Percentiles rank a stretch among this genome's conserved stretches.
Conservation (phyloP, 805 yeast genomes). For the Candida pseudofarinosa region DNA sequence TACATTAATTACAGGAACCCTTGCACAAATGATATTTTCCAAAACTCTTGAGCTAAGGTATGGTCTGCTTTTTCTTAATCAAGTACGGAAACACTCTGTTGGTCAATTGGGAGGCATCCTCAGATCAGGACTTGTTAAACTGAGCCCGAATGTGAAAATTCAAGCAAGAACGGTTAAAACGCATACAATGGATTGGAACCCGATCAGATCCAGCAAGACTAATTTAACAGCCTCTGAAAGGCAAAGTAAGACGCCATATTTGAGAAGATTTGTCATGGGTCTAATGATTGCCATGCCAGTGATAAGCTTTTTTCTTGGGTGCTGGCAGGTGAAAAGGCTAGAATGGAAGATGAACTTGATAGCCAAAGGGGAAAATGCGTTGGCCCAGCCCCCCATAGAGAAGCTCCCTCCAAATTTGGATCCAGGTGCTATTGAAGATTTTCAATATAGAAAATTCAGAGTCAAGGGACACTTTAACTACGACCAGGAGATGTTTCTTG, state of each 20-base stretch:
- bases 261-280: conserved; percentile 40
- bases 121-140: background rate
- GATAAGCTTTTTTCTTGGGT: conserved; percentile 77
- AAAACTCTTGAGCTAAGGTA: background rate
- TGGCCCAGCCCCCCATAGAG: conserved; percentile 68
- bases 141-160: background rate
- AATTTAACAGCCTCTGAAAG: conserved; percentile 36
- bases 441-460: conserved; percentile 79
- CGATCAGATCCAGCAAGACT: conserved; percentile 49
- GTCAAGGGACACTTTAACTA: conserved; percentile 78
- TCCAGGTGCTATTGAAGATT: conserved; percentile 62
- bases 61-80: background rate
- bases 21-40: background rate
- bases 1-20: too few species aligned
- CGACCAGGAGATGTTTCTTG: conserved; percentile 83
- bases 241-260: conserved; percentile 31
- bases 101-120: background rate
- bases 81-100: background rate
- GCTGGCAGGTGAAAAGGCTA: conserved; percentile 87
- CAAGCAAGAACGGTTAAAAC: conserved; percentile 43
- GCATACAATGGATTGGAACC: conserved; percentile 81
- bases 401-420: conserved; percentile 60
- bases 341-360: conserved; percentile 86
- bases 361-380: conserved; percentile 75
- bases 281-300: conserved; percentile 74